Base-by-base conservation (phyloP, 768 basidiomycete species). In the Termitomyces sp. region DNA sequence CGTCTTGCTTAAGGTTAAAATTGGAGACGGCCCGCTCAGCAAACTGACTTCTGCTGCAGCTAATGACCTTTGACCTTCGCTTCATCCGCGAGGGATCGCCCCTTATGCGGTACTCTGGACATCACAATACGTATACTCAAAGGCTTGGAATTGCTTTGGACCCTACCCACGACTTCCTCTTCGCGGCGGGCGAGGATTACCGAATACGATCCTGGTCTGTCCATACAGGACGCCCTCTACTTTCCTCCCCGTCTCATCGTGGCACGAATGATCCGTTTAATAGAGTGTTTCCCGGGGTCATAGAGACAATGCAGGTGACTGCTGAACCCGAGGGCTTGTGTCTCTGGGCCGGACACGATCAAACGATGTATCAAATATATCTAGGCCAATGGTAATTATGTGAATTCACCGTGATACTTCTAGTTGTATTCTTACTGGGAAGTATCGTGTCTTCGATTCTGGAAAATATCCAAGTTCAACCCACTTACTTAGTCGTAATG, bases 151-250 rank as follows among this genome's bases (percentile, higher is more conserved):
- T 89, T 6, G 71, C 79, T 1, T 63, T 82, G 17, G 87, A 89
- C 60, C 78, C 82, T 0, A 58, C 67, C 8, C 75, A 85, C 48
- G 73, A 80, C 30, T 78, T 85, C 50, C 64, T 92, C 17, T 88
- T 88, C 57, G 84, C 85, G 9, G 85, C 85, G 0, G 88, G 88
- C 10, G 78, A 83, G 59, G 89, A 92, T 67, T 60, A 70, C 43
- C 76, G 75, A 33, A 77, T 91, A 56, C 81, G 86, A 23, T 79
- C 78, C 3, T 91, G 89, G 89, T 87, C 86, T 11, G 66, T 91
- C 9, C 74, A 68, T 15, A 79, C 77, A 8, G 88, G 87, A 5
- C 69, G 69, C 15, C 71, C 71, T 5, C 57, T 85, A 19, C 58
- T 21, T 63, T 71, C 62, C 26, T 42, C 51, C 19, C 30, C 42